Evolutionary conservation across 306 rosid species (phyloP).

Genomic region (Castanea sativa): DNA sequence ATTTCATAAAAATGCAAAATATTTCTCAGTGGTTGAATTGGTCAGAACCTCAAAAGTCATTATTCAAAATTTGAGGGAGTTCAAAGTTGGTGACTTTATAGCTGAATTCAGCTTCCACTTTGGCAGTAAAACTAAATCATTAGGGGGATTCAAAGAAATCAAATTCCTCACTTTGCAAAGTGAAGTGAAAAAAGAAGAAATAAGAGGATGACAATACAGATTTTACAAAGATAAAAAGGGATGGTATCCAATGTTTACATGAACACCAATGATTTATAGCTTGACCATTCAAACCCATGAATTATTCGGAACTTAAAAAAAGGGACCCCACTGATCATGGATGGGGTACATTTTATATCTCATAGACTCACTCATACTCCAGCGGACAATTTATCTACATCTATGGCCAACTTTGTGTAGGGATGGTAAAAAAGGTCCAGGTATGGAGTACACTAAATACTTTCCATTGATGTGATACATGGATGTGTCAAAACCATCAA

Average conservation of each 20-base stretch:
- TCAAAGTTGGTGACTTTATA: no score
- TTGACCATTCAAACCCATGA: slow-evolving; percentile 82
- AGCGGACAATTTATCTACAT: slow-evolving; percentile 38
- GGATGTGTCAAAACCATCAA: slow-evolving; percentile 29
- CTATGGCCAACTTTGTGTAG: slow-evolving; percentile 40
- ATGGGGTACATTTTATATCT: slow-evolving; percentile 8
- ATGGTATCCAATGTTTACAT: slow-evolving; percentile 63
- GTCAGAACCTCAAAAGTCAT: background rate
- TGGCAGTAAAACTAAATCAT: no score
- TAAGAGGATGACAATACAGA: background rate
- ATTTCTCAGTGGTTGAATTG: background rate
- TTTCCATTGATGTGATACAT: slow-evolving; percentile 60
- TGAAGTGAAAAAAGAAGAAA: background rate
- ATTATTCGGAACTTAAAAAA: slow-evolving; percentile 20
- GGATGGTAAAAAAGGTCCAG: slow-evolving; percentile 13
- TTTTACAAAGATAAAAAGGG: background rate
- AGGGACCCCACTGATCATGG: slow-evolving; percentile 39
- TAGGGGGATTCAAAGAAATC: no score
- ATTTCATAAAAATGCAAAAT: background rate
- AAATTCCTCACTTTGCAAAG: background rate
- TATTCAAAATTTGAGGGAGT: no score
- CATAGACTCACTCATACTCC: slow-evolving; percentile 25
- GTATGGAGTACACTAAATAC: slow-evolving; percentile 24
- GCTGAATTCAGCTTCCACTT: no score
- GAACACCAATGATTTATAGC: slow-evolving; percentile 64